These are phyloP conservation scores for Maudiozyma pseudohumilis DNA, from an alignment of 805 yeast species.

Conservation along the genomic window DNA sequence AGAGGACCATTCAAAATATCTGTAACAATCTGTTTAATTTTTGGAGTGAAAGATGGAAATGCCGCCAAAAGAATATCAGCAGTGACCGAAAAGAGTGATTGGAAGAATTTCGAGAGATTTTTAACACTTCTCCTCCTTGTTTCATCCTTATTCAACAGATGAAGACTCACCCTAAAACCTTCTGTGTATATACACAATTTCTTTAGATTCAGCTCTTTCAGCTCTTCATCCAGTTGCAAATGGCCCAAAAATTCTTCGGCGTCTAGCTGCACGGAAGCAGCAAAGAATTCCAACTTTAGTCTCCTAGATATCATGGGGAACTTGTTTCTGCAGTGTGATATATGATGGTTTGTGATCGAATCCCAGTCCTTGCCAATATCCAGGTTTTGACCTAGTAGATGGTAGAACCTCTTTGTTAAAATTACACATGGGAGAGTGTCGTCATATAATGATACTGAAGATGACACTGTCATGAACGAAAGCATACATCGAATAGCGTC, in stretches of 20 bases:
- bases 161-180: conserved; percentile 25
- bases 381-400: conserved; percentile 9
- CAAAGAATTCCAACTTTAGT: conserved; percentile 18
- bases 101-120: conserved; percentile 19
- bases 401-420: conserved; percentile 8
- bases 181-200: conserved; percentile 27
- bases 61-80: conserved; percentile 17
- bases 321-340: conserved; percentile 11
- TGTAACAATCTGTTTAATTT: conserved; percentile 13
- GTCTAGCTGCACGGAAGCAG: conserved; percentile 20
- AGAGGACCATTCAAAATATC: conserved; percentile 13
- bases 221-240: conserved; percentile 11
- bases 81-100: conserved; percentile 12
- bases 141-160: conserved; percentile 12
- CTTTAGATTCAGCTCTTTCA: conserved; percentile 7
- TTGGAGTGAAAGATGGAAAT: conserved; percentile 12
- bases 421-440: conserved; percentile 7
- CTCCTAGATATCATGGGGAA: conserved; percentile 13
- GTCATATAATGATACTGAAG: conserved; percentile 8
- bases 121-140: conserved; percentile 12
- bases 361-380: conserved; percentile 14
- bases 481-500: conserved; percentile 13
- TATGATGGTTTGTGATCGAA: conserved; percentile 9
- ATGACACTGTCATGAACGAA: conserved; percentile 8
- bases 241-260: conserved; percentile 22